These are phyloP conservation scores for Venturia effusa DNA, from an alignment of 2,329 filamentous ascomycete genomes.

Conservation along the genomic window DNA sequence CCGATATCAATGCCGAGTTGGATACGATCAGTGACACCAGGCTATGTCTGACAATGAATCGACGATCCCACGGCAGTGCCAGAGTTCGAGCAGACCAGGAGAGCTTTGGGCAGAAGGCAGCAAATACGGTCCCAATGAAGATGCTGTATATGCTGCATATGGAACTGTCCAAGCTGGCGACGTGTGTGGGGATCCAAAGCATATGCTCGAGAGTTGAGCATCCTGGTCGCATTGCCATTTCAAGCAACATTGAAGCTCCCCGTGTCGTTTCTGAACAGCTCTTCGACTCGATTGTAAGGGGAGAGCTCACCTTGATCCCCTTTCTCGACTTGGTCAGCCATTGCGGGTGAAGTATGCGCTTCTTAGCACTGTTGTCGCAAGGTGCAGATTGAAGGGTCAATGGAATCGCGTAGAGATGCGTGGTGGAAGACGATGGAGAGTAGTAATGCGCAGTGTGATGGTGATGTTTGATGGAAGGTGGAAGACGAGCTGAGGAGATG, in stretches of 20 bases:
- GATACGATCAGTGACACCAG: not conserved
- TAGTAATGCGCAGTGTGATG: not conserved
- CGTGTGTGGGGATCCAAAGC: not conserved
- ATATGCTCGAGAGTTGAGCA: not conserved
- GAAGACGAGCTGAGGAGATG: conserved; percentile 31
- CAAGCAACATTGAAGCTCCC: not conserved
- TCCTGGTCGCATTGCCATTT: not conserved
- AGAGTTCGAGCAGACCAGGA: not conserved
- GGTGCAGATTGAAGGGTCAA: not conserved
- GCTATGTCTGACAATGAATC: not conserved
- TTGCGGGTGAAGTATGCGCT: conserved; percentile 15
- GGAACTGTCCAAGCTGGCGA: not conserved
- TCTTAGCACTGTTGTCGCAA: conserved; percentile 1
- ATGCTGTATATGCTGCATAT: not conserved
- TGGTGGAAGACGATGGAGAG: not conserved
- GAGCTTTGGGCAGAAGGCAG: not conserved
- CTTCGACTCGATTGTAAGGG: not conserved
- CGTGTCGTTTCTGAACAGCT: not conserved
- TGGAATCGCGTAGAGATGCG: not conserved
- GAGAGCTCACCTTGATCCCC: conserved; percentile 37
- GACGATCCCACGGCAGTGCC: not conserved
- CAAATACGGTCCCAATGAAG: not conserved
- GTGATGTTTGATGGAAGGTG: conserved; percentile 17
- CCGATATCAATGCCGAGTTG: not conserved
- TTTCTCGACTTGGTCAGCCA: conserved; percentile 39